phyloP scores from a whole-genome alignment of 345 rosid species.

The Angophora floribunda region DNA sequence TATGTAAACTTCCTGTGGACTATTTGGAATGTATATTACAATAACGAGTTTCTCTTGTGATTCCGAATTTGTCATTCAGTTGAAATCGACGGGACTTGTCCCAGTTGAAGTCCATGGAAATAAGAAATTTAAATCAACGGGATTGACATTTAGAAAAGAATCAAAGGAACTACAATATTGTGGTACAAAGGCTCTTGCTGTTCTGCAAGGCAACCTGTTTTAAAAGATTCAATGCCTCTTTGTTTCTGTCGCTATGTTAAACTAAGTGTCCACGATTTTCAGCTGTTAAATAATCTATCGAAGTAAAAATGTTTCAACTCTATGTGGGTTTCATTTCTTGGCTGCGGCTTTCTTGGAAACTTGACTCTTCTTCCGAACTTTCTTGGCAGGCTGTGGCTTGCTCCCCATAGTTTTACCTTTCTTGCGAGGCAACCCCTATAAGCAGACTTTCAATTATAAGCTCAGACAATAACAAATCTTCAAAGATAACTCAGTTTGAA shows the following conservation, averaged over 20 bases:
- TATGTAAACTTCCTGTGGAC: background rate
- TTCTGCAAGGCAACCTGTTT: background rate
- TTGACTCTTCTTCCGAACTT: constrained; percentile 38
- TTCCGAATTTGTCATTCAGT: background rate
- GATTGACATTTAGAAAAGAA: background rate
- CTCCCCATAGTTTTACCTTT: constrained; percentile 45
- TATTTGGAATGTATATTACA: background rate
- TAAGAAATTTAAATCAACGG: background rate
- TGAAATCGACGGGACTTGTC: background rate
- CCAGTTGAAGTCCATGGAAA: background rate
- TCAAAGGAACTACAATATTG: background rate
- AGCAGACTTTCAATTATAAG: background rate
- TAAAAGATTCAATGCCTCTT: background rate
- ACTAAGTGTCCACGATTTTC: background rate
- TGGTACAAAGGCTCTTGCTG: background rate
- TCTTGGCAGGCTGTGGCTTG: constrained; percentile 54
- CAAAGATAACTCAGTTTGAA: background rate
- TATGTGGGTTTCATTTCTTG: constrained; percentile 16
- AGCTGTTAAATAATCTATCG: background rate
- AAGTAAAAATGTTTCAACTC: background rate
- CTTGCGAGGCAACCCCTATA: constrained; percentile 42
- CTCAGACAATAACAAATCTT: background rate
- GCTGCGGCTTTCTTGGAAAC: constrained; percentile 32
- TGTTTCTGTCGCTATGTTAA: background rate
- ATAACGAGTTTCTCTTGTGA: background rate